Conservation (phyloP, 2,329 filamentous ascomycete species). For the Ceratocystis cubensis region DNA sequence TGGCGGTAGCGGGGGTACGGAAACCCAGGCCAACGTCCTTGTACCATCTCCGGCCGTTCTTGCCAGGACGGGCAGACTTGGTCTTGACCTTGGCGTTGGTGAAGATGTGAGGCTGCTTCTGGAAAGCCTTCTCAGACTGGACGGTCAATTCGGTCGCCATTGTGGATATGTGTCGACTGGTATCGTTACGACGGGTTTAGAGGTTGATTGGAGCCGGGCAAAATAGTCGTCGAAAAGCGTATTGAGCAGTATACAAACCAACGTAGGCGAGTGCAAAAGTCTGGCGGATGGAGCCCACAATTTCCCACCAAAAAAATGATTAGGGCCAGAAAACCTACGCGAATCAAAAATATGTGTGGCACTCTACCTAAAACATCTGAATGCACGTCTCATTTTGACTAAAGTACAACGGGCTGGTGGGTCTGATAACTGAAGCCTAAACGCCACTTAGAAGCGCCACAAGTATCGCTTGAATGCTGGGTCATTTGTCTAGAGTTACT, state of each 20-base stretch:
- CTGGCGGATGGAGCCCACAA: constrained; percentile 21
- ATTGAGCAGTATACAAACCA: constrained; percentile 14
- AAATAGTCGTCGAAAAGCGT: constrained; percentile 20
- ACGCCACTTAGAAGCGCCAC: not conserved
- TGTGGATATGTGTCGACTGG: constrained; percentile 29
- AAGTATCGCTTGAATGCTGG: not conserved
- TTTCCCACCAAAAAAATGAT: constrained; percentile 20
- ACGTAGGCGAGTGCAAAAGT: constrained; percentile 21
- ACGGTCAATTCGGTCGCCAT: constrained; percentile 99
- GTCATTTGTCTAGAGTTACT: not conserved
- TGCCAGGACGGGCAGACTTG: constrained; percentile 73
- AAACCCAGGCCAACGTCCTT: constrained; percentile 99
- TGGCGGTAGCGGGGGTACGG: constrained; percentile 95
- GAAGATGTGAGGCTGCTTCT: constrained; percentile 99
- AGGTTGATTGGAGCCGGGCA: constrained; percentile 18
- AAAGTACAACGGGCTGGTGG: constrained; percentile 9
- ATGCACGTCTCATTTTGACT: not conserved
- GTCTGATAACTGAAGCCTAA: not conserved
- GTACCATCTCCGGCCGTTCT: constrained; percentile 88
- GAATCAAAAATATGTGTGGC: constrained; percentile 17
- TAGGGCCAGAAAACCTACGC: constrained; percentile 21
- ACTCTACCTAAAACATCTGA: constrained; percentile 1
- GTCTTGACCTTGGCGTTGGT: constrained; percentile 88
- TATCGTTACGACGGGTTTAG: constrained; percentile 21
- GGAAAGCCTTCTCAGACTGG: constrained; percentile 99